Base-by-base conservation (phyloP, 306 rosid genomes). In the Pyrus bretschneideri region DNA sequence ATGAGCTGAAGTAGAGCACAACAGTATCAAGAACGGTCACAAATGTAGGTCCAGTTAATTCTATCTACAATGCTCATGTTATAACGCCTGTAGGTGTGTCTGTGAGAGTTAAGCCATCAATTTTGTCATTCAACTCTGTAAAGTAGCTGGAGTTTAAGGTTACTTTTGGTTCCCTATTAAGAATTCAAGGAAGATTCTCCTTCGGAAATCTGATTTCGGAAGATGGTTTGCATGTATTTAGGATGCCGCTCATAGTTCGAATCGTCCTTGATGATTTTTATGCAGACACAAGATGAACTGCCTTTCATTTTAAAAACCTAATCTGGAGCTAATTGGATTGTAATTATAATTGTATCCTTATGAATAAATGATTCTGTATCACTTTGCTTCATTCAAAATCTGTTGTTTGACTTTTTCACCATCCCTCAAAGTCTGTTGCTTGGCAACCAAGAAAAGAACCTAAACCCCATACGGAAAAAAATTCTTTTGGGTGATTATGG, bases 191-290 rank as follows among this genome's bases (percentile, higher is more conserved):
- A 33, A 82, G 88, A 69, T 88, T 80, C 79, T 68, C 85, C 5
- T 88, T 90, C 54, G 96, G 96, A 49, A 78, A 88, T 81, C 76
- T 90, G 57, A 71, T 74, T 27, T 88, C 86, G 93, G 85, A 80
- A 85, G 89, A 86, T 83, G 88, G 91, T 46, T 76, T 27, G 9
- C 88, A 87, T 78, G 70, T 75, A 35, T 89, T 85, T 62, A 87
- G 86, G 70, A 79, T 83, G 70, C 87, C 89, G 9, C 70, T 89
- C 31, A 54, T 70, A n/a, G 87, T 88, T 14, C 77, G 84, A 55
- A 54, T 81, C 65, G 86, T 87, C 66, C 81, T 80, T 49, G 54
- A 74, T 63, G 71, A 76, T 42, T 70, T 75, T 80, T 83, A 80
- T 76, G 82, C 82, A 73, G 83, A 71, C 60, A 66, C 88, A 45